Evolutionary conservation across 192 early-diverging fungal genomes (phyloP).

Genomic region (Coemansia sp.): DNA sequence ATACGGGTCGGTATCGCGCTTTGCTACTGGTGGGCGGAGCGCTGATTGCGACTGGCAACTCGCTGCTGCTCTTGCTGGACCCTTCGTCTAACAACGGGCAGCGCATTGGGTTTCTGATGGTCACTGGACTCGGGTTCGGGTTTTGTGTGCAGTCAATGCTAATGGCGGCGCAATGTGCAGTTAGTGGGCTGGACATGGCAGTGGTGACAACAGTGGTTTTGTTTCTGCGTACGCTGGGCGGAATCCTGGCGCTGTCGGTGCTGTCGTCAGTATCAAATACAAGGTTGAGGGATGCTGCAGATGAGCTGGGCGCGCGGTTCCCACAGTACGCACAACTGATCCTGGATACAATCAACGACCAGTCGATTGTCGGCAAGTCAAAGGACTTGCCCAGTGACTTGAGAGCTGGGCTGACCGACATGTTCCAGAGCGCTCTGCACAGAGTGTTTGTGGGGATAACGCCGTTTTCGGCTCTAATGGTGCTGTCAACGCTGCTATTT

Average conservation of each 20-base stretch:
- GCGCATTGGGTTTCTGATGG: conserved; percentile 63
- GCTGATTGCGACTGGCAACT: conserved; percentile 63
- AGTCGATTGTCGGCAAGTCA: conserved; percentile 31
- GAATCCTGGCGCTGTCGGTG: conserved; percentile 59
- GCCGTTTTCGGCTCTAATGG: conserved; percentile 54
- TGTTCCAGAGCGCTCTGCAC: conserved; percentile 57
- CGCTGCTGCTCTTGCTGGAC: conserved; percentile 59
- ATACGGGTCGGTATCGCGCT: conserved; percentile 58
- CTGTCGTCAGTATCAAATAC: conserved; percentile 63
- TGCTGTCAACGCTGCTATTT: conserved; percentile 42
- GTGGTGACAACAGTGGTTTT: conserved; percentile 61
- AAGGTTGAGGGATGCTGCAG: conserved; percentile 37
- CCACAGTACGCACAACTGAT: conserved; percentile 48
- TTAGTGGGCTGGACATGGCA: conserved; percentile 60
- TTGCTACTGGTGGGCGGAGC: conserved; percentile 64
- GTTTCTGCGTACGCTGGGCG: conserved; percentile 66
- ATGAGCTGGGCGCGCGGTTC: conserved; percentile 19
- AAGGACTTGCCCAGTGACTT: conserved; percentile 39
- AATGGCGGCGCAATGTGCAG: conserved; percentile 68
- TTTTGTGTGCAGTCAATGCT: conserved; percentile 70
- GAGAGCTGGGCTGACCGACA: conserved; percentile 36
- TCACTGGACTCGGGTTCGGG: conserved; percentile 75
- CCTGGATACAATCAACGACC: conserved; percentile 49
- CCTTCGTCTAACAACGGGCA: conserved; percentile 48
- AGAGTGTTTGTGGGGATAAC: conserved; percentile 55